A percentile compares a stretch with the other conserved stretches of the same genome.
phyloP scores from a whole-genome alignment of 2,329 filamentous ascomycete species.

The Colletotrichum somersetense region DNA sequence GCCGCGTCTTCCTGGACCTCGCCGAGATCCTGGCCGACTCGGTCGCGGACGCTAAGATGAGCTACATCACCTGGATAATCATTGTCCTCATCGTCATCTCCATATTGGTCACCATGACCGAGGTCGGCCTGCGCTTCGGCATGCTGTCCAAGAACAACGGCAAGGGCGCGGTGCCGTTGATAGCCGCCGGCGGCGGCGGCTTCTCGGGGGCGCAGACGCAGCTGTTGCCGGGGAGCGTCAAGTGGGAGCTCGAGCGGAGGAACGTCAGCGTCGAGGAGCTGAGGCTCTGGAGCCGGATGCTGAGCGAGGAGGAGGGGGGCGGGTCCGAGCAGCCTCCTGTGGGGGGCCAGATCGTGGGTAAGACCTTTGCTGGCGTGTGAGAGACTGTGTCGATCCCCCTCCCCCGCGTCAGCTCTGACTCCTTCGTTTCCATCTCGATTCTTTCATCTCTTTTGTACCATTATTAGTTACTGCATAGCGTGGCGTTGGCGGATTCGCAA shows the following conservation, averaged over 20 bases:
- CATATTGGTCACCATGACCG: conserved; percentile 90
- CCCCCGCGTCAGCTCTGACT: neutral
- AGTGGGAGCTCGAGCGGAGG: conserved; percentile 38
- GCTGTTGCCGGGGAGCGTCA: conserved; percentile 31
- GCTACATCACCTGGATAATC: conserved; percentile 96
- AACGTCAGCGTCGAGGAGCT: conserved; percentile 44
- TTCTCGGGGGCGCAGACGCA: neutral
- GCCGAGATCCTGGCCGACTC: conserved; percentile 94
- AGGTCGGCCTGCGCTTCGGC: conserved; percentile 88
- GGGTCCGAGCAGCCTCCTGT: conserved; percentile 32
- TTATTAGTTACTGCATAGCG: conserved; percentile 29
- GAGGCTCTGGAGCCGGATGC: conserved; percentile 44
- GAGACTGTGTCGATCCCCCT: neutral
- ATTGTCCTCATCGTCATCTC: conserved; percentile 93
- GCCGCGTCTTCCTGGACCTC: conserved; percentile 94
- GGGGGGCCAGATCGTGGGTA: conserved; percentile 38
- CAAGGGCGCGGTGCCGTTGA: conserved; percentile 26
- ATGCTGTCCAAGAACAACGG: conserved; percentile 67
- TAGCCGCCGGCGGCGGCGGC: neutral
- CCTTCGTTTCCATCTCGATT: neutral
- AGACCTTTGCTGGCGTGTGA: conserved; percentile 42
- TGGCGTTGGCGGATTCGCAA: conserved; percentile 25
- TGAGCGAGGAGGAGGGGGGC: conserved; percentile 42
- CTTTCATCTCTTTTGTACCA: conserved; percentile 6
- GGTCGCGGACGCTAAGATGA: conserved; percentile 96